A percentile compares a stretch with the other conserved stretches of the same genome.
Conservation (phyloP, 257 asterid species). For the Scutellaria minor region DNA sequence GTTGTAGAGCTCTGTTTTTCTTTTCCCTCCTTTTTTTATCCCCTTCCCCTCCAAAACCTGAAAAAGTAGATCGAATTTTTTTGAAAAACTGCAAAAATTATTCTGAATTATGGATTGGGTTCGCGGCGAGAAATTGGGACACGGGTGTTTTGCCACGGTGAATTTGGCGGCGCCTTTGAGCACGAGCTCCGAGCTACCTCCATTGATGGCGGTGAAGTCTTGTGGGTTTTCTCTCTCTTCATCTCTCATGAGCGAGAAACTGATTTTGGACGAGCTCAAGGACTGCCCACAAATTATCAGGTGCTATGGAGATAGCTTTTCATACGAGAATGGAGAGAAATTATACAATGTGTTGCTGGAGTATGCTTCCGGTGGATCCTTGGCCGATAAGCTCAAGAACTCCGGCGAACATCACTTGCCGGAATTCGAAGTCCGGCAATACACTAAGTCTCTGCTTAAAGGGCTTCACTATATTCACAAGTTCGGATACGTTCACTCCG, state of each 20-base stretch:
- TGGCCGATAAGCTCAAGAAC: constrained; percentile 38
- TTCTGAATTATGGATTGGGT: constrained; percentile 53
- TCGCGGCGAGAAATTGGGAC: constrained; percentile 55
- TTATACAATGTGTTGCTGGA: constrained; percentile 50
- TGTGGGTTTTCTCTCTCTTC: constrained; percentile 42
- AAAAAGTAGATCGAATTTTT: neutral
- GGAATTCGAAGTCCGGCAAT: constrained; percentile 41
- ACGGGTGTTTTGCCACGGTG: constrained; percentile 64
- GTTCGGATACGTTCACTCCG: constrained; percentile 58
- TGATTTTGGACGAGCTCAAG: constrained; percentile 42
- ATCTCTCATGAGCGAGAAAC: constrained; percentile 47
- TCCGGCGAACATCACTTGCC: constrained; percentile 29
- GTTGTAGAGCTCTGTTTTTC: neutral
- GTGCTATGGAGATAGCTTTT: constrained; percentile 48
- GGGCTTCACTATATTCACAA: constrained; percentile 49
- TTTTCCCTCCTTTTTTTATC: constrained; percentile 11
- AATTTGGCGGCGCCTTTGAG: constrained; percentile 43
- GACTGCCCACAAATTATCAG: constrained; percentile 46
- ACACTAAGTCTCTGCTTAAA: constrained; percentile 43
- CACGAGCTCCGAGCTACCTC: constrained; percentile 28
- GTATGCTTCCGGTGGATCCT: constrained; percentile 51
- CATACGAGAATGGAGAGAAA: constrained; percentile 46
- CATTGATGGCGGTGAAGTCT: constrained; percentile 61
- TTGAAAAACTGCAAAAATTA: neutral
- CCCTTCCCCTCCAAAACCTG: constrained; percentile 18